Evolutionary conservation across 306 rosid species (phyloP), one percentile per base, ranked within the genome.

Genomic region (Senna tora): DNA sequence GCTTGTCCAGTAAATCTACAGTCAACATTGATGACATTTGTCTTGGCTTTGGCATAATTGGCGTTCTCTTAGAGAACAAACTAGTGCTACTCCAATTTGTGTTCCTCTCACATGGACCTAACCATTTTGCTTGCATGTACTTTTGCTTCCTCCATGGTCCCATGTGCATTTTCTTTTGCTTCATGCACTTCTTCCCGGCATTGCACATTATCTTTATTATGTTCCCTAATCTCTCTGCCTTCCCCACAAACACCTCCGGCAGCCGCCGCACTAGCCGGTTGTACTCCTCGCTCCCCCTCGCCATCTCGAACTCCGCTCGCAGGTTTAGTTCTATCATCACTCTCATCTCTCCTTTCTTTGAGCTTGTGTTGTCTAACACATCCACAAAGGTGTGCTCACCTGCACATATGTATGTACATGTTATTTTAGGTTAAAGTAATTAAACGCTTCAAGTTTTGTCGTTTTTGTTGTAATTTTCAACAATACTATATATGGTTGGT

Each of bases 101-200:
- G 15, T 79, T 85, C 72, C 96, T 86, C 32, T 90, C 75, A 65
- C 90, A 86, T 10, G 92, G 72, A 14, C 92, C 80, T 2, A 93
- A 86, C 98, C 98, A 93, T 79, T 93, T 93, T 13, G 96, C 87
- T 15, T 85, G 87, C 96, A 93, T 87, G 81, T 93, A 93, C 80
- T 67, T 81, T 21, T 87, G 90, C 81, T 87, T 93, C 68, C 98
- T 83, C 98, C 98, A 93, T 30, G 98, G 98, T 6, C 97, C 98
- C 87, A 93, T 59, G 67, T 93, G 96, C 91, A 93, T 85, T 70
- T 82, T 90, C 76, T 84, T 93, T 25, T 90, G 92, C 79, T 87
- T 84, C 98, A 90, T 90, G 83, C 97, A 90, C 80, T 75, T 88
- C 69, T 93, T 90, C 2, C 89, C 96, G 7, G 75, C 97, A 63